A percentile compares a stretch with the other conserved stretches of the same genome.
Conservation (phyloP, 2,329 filamentous ascomycete species). For the Macrophomina phaseolina region DNA sequence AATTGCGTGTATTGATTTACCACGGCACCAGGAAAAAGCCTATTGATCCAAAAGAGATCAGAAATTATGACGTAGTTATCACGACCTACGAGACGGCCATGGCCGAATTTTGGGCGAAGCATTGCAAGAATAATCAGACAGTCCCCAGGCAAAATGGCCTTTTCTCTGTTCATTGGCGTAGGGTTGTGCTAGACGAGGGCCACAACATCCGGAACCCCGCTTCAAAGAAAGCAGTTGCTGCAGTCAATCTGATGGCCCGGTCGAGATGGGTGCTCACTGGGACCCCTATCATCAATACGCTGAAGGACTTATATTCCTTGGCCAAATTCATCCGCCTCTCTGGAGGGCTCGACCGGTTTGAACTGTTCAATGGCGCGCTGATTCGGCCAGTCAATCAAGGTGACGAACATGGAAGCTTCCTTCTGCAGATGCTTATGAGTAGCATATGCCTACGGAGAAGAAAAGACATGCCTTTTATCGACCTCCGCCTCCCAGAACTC, state of each 20-base stretch:
- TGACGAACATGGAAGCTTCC: slow-evolving; percentile 77
- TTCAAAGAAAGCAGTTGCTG: slow-evolving; percentile 66
- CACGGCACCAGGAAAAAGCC: slow-evolving; percentile 66
- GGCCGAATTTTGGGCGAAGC: slow-evolving; percentile 31
- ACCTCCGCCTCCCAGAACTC: slow-evolving; percentile 76
- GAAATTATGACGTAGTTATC: slow-evolving; percentile 73
- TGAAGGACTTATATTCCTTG: slow-evolving; percentile 78
- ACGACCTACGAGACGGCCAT: slow-evolving; percentile 78
- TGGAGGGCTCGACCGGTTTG: slow-evolving; percentile 67
- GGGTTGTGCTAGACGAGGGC: slow-evolving; percentile 79
- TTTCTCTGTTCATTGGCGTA: slow-evolving; percentile 68
- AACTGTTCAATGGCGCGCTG: slow-evolving; percentile 68
- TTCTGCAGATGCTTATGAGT: slow-evolving; percentile 76
- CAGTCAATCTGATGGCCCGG: slow-evolving; percentile 61
- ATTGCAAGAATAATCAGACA: slow-evolving; percentile 29
- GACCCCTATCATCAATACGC: slow-evolving; percentile 87
- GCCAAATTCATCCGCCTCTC: slow-evolving; percentile 82
- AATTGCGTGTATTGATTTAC: slow-evolving; percentile 70
- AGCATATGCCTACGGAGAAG: slow-evolving; percentile 82
- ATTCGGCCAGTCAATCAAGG: slow-evolving; percentile 49
- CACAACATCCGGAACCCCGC: slow-evolving; percentile 79
- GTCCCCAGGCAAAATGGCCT: slow-evolving; percentile 55
- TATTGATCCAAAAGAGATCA: slow-evolving; percentile 63
- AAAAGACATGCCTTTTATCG: slow-evolving; percentile 77
- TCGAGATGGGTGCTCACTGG: slow-evolving; percentile 79